Base-by-base conservation (phyloP, 2,329 filamentous ascomycete genomes). In the Metarhizium anisopliae region DNA sequence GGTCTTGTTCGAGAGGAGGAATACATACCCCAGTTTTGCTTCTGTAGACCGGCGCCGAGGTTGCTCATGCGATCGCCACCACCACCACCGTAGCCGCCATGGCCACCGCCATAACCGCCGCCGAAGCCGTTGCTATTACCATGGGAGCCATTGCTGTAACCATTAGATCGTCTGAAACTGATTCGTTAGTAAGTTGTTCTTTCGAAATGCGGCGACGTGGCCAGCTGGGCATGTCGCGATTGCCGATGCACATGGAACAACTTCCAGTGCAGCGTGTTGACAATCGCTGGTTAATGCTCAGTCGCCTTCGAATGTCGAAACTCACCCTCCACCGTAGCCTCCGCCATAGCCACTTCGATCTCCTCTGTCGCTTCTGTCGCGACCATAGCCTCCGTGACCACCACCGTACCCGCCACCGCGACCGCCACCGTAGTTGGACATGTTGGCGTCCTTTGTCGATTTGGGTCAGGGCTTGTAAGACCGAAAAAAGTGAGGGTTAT, bases 1-100 rank as follows among this genome's bases (percentile, higher is more conserved):
- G 20, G 8, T 25, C 13, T n/a, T 45, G 5, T 38, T 38, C 6
- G 14, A 20, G 6, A 45, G 20, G 47, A 16, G 25, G 4, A 14
- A 42, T 56, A 80, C 87, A 72, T 77, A 93, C 89, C 89, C 89
- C 89, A 99, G 61, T 85, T 80, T 69, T 96, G 94, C 67, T 87
- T 84, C 77, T 95, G 93, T 63, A 99, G 79, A 65, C 87, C 85
- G 61, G 90, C 81, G 66, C 94, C 94, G 60, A 99, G 89, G 72
- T 87, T 86, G 64, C 85, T 88, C 94, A 99, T 99, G 66, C 89
- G 86, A 76, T 99, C 94, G 72, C 93, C 92, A 62, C 90, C 89
- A 62, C 81, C 86, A 61, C 81, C 86, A 61, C 81, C 84, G 56
- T 80, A 74, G 60, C 66, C 67, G 47, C 67, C 68, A 43, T 53